Conservation (phyloP, 2,329 filamentous ascomycete species). For the Neobulgaria alba region DNA sequence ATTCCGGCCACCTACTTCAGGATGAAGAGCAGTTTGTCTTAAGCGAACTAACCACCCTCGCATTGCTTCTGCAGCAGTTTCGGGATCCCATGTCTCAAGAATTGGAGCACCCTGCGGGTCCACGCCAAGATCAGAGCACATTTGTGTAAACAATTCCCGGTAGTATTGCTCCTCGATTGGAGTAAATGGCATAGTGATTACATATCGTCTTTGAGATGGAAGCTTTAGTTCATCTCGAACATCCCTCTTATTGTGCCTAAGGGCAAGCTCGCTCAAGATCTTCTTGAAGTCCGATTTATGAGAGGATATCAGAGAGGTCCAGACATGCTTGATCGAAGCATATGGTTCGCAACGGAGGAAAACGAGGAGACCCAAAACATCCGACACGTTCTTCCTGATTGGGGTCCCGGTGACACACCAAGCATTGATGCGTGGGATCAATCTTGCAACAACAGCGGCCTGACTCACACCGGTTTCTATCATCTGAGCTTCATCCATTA, state of each 20-base stretch:
- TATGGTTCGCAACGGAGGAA: constrained; percentile 78
- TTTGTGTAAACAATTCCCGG: constrained; percentile 62
- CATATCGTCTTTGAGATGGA: constrained; percentile 74
- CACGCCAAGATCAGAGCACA: constrained; percentile 63
- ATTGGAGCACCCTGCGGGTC: constrained; percentile 55
- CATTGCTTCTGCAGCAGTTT: constrained; percentile 60
- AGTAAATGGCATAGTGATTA: constrained; percentile 85
- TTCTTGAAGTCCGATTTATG: constrained; percentile 57
- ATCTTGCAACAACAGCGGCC: constrained; percentile 69
- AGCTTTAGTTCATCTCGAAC: constrained; percentile 72
- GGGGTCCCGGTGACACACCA: constrained; percentile 94
- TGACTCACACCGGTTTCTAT: constrained; percentile 81
- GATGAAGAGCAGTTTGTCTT: constrained; percentile 77
- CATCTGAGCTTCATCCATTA: constrained; percentile 79
- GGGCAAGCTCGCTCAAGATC: constrained; percentile 62
- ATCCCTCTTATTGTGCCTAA: constrained; percentile 79
- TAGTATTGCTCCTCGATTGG: constrained; percentile 90
- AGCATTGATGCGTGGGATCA: constrained; percentile 75
- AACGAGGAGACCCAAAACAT: constrained; percentile 70
- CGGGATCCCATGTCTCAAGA: constrained; percentile 58
- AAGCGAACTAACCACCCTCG: constrained; percentile 66
- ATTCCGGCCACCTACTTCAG: constrained; percentile 65
- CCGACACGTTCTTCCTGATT: constrained; percentile 67
- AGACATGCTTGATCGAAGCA: constrained; percentile 52
- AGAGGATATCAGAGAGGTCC: constrained; percentile 54